Evolutionary conservation across 1,284 basidiomycete genomes (phyloP), one percentile per base, ranked within the genome.

Genomic region (Cryptococcus sp.): DNA sequence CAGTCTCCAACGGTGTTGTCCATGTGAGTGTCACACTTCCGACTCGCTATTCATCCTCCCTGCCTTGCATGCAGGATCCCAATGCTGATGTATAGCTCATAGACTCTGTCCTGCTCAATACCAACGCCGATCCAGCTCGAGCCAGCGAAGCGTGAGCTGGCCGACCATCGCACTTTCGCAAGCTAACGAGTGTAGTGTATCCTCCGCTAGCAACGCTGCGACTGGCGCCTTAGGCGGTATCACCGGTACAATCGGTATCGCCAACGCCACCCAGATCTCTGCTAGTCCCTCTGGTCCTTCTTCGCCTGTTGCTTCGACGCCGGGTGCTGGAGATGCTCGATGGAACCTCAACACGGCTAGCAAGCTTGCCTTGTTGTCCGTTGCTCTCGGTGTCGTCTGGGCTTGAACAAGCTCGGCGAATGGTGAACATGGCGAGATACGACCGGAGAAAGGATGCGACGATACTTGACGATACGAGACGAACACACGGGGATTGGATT

Each of bases 1-100:
- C 59, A 2, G 45, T 60, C 23, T 47, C 54, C 32, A 63, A 61
- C 47, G 62, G 62, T 19, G 63, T 62, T 12, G 47, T 63, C 5
- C 59, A 61, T 50, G 59, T 61, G 31, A 48, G 55, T 31, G 16
- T 7, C 40, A 34, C 28, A 10, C 10, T 28, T 26, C 21, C 22
- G 36, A 32, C 19, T 42, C n/a, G 28, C 26, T 21, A 47, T 24
- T 41, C 11, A 23, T 18, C 18, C 11, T 4, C 22, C 19, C 28
- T 31, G 18, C 16, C 26, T 18, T 19, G 21, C 32, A 31, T 23
- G 44, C 36, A 38, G 10, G 10, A 10, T 21, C 9, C 19, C 10
- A 11, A 18, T 19, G 36, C 16, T 34, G 25, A 28, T 10, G 14
- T 36, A 11, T 41, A 59, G 57, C 48, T 56, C 18, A 54, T 59